phyloP scores from a whole-genome alignment of 2,329 filamentous ascomycete species.

The Dichotomopilus funicola region DNA sequence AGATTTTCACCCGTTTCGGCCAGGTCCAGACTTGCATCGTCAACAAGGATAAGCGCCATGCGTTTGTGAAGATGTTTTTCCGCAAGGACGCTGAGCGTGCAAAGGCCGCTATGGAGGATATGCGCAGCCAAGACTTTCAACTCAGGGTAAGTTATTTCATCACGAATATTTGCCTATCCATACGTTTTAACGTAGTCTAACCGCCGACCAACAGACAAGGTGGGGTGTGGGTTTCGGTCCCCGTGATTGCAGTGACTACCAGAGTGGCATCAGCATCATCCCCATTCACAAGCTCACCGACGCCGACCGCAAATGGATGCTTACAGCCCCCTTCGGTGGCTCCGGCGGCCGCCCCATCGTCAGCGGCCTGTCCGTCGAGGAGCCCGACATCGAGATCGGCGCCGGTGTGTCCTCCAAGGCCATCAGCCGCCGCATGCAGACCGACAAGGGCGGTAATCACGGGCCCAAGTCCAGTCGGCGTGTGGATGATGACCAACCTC shows the following conservation, averaged over 20 bases:
- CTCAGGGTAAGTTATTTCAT: conserved; percentile 57
- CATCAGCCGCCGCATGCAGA: conserved; percentile 63
- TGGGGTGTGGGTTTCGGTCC: conserved; percentile 98
- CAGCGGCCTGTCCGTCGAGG: conserved; percentile 81
- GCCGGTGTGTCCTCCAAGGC: conserved; percentile 95
- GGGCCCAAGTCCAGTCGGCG: conserved; percentile 56
- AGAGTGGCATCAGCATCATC: conserved; percentile 85
- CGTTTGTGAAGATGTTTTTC: conserved; percentile 97
- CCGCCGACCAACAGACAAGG: conserved; percentile 52
- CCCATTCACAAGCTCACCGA: conserved; percentile 90
- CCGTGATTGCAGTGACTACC: conserved; percentile 93
- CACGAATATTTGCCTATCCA: conserved; percentile 15
- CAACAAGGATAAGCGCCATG: conserved; percentile 95
- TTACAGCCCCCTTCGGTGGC: conserved; percentile 87
- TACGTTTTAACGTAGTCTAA: conserved; percentile 29
- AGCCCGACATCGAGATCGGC: conserved; percentile 97
- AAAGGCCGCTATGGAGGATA: conserved; percentile 80
- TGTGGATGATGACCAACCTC: conserved; percentile 28
- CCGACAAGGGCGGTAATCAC: conserved; percentile 58
- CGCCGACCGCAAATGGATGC: conserved; percentile 94
- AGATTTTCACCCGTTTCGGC: conserved; percentile 74
- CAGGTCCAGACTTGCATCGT: conserved; percentile 95
- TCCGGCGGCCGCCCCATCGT: conserved; percentile 79
- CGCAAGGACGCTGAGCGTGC: conserved; percentile 77
- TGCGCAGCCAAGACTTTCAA: conserved; percentile 64